These are phyloP conservation scores for Penicillium vulpinum DNA, from an alignment of 2,329 filamentous ascomycete species.

Conservation along the genomic window DNA sequence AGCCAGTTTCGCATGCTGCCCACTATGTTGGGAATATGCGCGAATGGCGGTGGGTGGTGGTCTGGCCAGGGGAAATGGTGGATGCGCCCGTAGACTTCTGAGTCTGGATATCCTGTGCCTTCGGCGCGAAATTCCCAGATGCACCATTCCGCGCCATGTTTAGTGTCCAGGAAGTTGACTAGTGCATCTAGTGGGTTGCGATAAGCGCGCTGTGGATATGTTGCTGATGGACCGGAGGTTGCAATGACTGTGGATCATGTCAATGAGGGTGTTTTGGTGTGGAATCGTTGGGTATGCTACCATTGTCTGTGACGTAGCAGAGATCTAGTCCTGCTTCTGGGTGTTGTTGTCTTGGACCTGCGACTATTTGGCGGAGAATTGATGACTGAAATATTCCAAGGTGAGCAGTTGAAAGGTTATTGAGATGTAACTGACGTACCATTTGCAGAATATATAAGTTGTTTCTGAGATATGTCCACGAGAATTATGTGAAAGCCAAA, in stretches of 20 bases:
- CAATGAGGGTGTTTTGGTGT: background rate
- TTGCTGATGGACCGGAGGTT: conserved; percentile 85
- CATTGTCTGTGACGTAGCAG: conserved; percentile 89
- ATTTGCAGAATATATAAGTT: background rate
- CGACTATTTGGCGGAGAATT: conserved; percentile 85
- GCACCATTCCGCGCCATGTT: conserved; percentile 81
- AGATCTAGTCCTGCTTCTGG: conserved; percentile 87
- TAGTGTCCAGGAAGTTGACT: conserved; percentile 81
- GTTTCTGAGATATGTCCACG: background rate
- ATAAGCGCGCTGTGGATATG: conserved; percentile 88
- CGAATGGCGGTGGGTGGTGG: conserved; percentile 93
- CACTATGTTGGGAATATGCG: conserved; percentile 83
- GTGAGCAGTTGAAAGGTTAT: background rate
- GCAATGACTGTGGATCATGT: conserved; percentile 51
- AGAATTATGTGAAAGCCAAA: background rate
- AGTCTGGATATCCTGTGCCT: conserved; percentile 91
- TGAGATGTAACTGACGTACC: background rate
- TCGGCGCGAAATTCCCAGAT: conserved; percentile 99
- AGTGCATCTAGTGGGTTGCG: conserved; percentile 88
- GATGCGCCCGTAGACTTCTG: conserved; percentile 80
- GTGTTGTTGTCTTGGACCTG: conserved; percentile 79
- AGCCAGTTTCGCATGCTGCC: conserved; percentile 92
- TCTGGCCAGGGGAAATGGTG: conserved; percentile 96
- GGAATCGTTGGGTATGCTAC: conserved; percentile 24
- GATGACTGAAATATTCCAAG: conserved; percentile 56